Evolutionary conservation across 2,329 filamentous ascomycete genomes (phyloP), one percentile per base, ranked within the genome.

Genomic region (Periconia digitata): DNA sequence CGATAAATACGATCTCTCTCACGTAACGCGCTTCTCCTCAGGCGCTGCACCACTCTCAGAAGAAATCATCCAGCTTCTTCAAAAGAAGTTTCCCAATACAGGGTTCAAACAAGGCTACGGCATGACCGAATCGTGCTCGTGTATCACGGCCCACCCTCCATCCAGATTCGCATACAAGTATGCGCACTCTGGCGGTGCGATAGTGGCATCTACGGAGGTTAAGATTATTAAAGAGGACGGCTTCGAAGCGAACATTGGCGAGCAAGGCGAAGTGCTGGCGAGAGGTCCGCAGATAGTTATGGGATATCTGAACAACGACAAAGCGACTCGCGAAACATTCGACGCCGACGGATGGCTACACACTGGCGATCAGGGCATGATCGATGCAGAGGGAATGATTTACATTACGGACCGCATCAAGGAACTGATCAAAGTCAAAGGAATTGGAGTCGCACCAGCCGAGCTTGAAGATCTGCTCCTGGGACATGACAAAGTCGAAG

Each of bases 371-470:
- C 75, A 80, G 36, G 84, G 82, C 2, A 63, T 70, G 6, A 77
- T 86, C 13, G 79, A 84, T 44, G 60, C 66, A 0, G 76, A 84
- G 49, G 82, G 80, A 0, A 73, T 83, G 53, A 71, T 86, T 8
- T 76, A 77, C 22, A 83, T 85, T 46, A 74, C 76, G 1, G 83
- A 86, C 58, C 76, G 83, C 0, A 81, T 86, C 63, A 87, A 87
- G 70, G 84, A 86, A 65, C 80, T 86, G 75, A 84, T 86, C 66
- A 86, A 86, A 62, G 83, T 86, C 8, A 85, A 85, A 53, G 84
- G 84, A 0, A 79, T 84, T 29, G 79, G 77, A 5, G 80, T 85
- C 7, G 80, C 83, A 6, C 84, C 84, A 0, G 83, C 83, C 0
- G 84, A 86, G 60, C 72, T 87, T 0, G 84, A 87, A 58, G 82